These are phyloP conservation scores for Alternaria triticina DNA, from an alignment of 2,329 filamentous ascomycete genomes.

Conservation along the genomic window DNA sequence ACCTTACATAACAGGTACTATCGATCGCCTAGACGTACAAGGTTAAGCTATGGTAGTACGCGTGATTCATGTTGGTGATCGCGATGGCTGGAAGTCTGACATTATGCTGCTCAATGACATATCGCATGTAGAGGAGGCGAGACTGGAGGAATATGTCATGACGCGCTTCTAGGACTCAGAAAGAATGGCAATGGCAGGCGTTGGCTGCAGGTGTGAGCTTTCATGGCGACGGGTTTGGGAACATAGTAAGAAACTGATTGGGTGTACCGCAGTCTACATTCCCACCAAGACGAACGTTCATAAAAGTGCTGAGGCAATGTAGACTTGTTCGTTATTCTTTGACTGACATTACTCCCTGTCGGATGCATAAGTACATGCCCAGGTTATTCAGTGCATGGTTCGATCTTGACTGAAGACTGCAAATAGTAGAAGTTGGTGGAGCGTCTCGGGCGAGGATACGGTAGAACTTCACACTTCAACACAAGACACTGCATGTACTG, in stretches of 20 bases:
- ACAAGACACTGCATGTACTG: constrained; percentile 9
- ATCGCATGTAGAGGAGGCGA: not conserved
- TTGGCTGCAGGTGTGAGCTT: not conserved
- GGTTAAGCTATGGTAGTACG: not conserved
- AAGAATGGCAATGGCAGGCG: not conserved
- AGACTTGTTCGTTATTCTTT: not conserved
- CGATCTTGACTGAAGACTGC: not conserved
- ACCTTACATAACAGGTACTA: not conserved
- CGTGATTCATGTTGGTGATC: not conserved
- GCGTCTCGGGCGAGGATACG: not conserved
- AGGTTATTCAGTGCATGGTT: not conserved
- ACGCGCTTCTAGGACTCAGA: not conserved
- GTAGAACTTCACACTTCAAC: not conserved
- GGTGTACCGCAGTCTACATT: not conserved
- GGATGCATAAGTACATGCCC: not conserved
- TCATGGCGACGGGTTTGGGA: not conserved
- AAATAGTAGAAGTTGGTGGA: not conserved
- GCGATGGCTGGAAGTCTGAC: not conserved
- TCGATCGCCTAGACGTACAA: not conserved
- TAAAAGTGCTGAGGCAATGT: not conserved
- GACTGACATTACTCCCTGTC: not conserved
- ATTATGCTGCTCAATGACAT: not conserved
- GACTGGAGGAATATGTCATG: not conserved
- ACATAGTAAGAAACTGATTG: not conserved
- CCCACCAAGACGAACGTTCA: not conserved